Conservation (phyloP, 2,329 filamentous ascomycete species). For the Claviceps arundinis region DNA sequence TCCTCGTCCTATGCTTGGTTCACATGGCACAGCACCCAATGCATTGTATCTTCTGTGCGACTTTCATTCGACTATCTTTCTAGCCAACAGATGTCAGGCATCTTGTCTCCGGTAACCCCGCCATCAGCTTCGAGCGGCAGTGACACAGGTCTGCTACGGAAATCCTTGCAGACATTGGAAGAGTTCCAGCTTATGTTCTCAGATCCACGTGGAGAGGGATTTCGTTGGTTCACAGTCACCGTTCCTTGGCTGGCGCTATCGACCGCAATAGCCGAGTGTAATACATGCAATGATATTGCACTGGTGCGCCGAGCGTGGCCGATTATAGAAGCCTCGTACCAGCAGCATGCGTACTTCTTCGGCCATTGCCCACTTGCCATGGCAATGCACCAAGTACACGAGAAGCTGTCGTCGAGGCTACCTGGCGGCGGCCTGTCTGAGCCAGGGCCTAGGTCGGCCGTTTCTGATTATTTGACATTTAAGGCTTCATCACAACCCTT, state of each 20-base stretch:
- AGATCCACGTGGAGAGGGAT: slow-evolving; percentile 7
- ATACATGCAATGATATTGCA: slow-evolving; percentile 3
- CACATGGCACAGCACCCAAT: slow-evolving; percentile 9
- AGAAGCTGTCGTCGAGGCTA: background rate
- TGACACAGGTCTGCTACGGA: slow-evolving; percentile 3
- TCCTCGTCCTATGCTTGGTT: slow-evolving; percentile 7
- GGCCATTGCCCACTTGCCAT: background rate
- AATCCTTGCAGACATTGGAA: slow-evolving; percentile 1
- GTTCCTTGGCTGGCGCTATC: slow-evolving; percentile 8
- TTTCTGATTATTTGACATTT: background rate
- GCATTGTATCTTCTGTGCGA: slow-evolving; percentile 5
- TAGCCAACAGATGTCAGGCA: background rate
- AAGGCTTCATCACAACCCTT: background rate
- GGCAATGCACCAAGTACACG: background rate
- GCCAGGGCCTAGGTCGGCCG: background rate
- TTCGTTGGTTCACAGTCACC: slow-evolving; percentile 5
- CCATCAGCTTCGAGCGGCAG: background rate
- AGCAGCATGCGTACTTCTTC: slow-evolving; percentile 1
- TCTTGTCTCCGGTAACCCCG: background rate
- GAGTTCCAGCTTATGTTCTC: slow-evolving; percentile 6
- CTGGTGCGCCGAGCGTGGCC: slow-evolving; percentile 6
- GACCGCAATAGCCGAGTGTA: slow-evolving; percentile 7
- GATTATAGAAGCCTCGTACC: slow-evolving; percentile 6
- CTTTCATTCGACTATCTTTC: slow-evolving; percentile 2
- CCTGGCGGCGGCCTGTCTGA: background rate